phyloP scores from a whole-genome alignment of 2,329 filamentous ascomycete genomes.

The Aschersonia sp. region DNA sequence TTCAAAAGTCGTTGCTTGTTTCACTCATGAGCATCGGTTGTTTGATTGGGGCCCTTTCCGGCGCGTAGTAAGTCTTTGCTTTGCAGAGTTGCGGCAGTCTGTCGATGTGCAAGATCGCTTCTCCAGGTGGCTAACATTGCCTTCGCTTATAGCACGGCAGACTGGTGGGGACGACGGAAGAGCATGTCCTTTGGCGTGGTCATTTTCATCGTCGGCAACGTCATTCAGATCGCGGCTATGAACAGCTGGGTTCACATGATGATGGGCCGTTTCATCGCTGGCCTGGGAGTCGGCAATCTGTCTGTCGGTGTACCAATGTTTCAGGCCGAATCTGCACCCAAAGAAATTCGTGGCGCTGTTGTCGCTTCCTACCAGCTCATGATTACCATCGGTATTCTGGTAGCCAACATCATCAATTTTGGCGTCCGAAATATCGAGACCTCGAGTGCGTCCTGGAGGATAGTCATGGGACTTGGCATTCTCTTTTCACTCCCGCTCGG shows the following conservation, averaged over 20 bases:
- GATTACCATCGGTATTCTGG: slow-evolving; percentile 55
- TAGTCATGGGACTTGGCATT: slow-evolving; percentile 44
- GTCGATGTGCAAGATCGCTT: not conserved
- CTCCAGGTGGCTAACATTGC: not conserved
- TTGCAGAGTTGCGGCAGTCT: not conserved
- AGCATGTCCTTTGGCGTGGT: slow-evolving; percentile 37
- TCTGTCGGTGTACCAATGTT: slow-evolving; percentile 54
- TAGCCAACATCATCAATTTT: slow-evolving; percentile 39
- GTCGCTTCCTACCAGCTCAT: slow-evolving; percentile 61
- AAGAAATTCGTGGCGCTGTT: slow-evolving; percentile 47
- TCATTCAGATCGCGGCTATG: slow-evolving; percentile 48
- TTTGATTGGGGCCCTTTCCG: slow-evolving; percentile 36
- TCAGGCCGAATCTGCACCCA: slow-evolving; percentile 48
- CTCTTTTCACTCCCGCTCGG: slow-evolving; percentile 36
- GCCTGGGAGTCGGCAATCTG: slow-evolving; percentile 52
- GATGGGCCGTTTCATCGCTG: slow-evolving; percentile 50
- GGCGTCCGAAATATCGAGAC: slow-evolving; percentile 29
- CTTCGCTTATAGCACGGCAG: slow-evolving; percentile 26
- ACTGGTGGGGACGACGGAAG: slow-evolving; percentile 41
- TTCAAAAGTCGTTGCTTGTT: slow-evolving; percentile 36
- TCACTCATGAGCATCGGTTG: slow-evolving; percentile 42
- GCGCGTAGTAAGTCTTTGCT: slow-evolving; percentile 24
- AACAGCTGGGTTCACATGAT: slow-evolving; percentile 50
- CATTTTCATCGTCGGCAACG: slow-evolving; percentile 48
- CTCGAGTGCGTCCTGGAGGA: slow-evolving; percentile 39